Percentiles rank a stretch among this genome's conserved stretches.
These are phyloP conservation scores for Picea sitchensis DNA, from an alignment of 75 land plant species.

Conservation along the genomic window DNA sequence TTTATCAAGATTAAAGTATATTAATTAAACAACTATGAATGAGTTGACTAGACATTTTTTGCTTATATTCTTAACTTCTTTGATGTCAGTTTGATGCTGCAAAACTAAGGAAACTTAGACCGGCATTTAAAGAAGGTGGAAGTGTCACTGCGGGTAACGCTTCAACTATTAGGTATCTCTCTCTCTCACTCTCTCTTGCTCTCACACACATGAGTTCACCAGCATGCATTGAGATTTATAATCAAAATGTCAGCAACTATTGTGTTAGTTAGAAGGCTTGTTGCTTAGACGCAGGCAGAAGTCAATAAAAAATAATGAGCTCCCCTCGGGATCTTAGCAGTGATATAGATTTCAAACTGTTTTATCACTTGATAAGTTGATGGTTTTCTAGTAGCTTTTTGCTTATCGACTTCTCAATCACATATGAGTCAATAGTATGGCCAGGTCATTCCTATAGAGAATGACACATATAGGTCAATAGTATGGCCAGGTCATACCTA, in stretches of 20 bases:
- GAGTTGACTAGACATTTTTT: neutral
- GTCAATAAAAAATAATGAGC: neutral
- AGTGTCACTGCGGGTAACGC: conserved; percentile 98
- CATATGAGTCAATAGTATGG: neutral
- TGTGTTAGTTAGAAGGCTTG: neutral
- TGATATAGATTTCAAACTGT: neutral
- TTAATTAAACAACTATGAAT: neutral
- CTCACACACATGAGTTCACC: neutral
- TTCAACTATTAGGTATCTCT: conserved; percentile 77
- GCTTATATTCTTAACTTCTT: conserved; percentile 15
- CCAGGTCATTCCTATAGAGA: neutral
- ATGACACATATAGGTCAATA: neutral
- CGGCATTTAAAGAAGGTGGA: conserved; percentile 88
- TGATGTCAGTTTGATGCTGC: conserved; percentile 74
- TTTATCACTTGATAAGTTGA: neutral
- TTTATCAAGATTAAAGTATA: neutral
- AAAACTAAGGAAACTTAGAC: conserved; percentile 81
- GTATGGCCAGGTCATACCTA: neutral
- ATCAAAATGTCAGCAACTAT: neutral
- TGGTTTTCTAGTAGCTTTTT: neutral
- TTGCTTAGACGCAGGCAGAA: neutral
- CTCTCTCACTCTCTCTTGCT: neutral
- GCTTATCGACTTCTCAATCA: neutral
- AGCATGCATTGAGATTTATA: neutral
- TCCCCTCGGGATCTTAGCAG: neutral